Base-by-base conservation (phyloP, 805 yeast species). In the Metschnikowia amazonensis region DNA sequence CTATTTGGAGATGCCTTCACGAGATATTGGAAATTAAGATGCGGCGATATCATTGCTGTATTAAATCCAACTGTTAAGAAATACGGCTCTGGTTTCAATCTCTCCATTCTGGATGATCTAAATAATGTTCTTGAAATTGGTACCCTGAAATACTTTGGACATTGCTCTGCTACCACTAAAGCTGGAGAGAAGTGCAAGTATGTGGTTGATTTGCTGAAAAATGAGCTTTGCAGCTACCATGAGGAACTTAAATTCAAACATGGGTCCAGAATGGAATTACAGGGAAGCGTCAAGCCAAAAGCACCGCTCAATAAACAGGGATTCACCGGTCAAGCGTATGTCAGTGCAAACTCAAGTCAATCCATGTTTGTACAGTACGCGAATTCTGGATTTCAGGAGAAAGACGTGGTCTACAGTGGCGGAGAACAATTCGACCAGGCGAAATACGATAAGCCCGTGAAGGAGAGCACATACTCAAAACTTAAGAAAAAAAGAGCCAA, bases 41-140 rank as follows among this genome's bases (percentile, higher is more conserved):
- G 80, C 1, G 97, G 98, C 0, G 89, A 86, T 48, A 64, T 90
- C 0, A 63, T 90, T 9, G 85, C 84, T 0, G 59, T 92, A 1
- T 62, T 90, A 43, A 92, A 90, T 57, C 97, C 99, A 0, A 67
- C 66, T 1, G 68, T 89, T 5, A 77, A 51, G 23, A 57, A 55
- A 34, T 60, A 52, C 46, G 60, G 57, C 24, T 52, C 51, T 14
- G 51, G 71, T 0, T 84, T 88, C 59, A 80, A 77, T 20, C 60
- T 89, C 17, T 67, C 76, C 3, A 62, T 89, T 2, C 76, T 70
- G 31, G 77, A 77, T 42, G 72, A 69, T 36, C 21, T 65, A 24
- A 72, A 77, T 43, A 71, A 78, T 27, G 66, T 92, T 1, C 43
- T 90, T 4, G 95, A 88, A 55, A 73, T 92, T 44, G 99, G 96